Base-by-base conservation (phyloP, 225 moss, liverwort and hornwort genomes). In the Lunularia cruciata region DNA sequence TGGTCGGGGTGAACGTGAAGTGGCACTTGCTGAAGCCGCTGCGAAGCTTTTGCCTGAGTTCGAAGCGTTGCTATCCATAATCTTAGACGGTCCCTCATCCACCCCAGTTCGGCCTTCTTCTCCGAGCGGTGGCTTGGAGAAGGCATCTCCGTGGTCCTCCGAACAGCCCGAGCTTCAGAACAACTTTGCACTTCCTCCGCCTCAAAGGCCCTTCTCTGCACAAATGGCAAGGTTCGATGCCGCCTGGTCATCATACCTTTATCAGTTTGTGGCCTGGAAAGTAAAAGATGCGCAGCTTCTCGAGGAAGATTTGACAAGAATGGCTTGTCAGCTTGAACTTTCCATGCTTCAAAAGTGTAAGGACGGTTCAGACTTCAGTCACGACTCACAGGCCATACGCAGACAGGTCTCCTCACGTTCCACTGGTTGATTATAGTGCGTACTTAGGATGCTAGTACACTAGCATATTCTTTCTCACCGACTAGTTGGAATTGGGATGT, bases 231-330 rank as follows among this genome's bases (percentile, higher is more conserved):
- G 86, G 8, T 95, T 95, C 60, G 95, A 95, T 74, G 76, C 82
- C 27, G 90, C 86, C 26, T 95, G 95, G 95, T 87, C 90, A 79
- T 65, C 83, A 22, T 95, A 95, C 52, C 71, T 95, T 25, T 88
- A 92, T 73, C 86, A 90, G 28, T 95, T 95, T 51, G 90, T 95
- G 38, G 92, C 88, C 12, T 95, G 95, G 92, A 92, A 95, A 77
- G 85, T 90, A 45, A 92, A 92, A 62, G 95, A 95, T 63, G 95
- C 92, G 4, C 79, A 83, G 47, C 82, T 87, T 49, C 75, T 95
- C 15, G 95, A 92, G 64, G 90, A 87, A 63, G 92, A 92, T 63
- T 83, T 95, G 82, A 87, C 86, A 26, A 82, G 84, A 37, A 92
- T 95, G 92, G 86, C 95, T 5, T 92, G 92, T 57, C 95, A 95